Base-by-base conservation (phyloP, 257 asterid genomes). In the Prunella vulgaris region DNA sequence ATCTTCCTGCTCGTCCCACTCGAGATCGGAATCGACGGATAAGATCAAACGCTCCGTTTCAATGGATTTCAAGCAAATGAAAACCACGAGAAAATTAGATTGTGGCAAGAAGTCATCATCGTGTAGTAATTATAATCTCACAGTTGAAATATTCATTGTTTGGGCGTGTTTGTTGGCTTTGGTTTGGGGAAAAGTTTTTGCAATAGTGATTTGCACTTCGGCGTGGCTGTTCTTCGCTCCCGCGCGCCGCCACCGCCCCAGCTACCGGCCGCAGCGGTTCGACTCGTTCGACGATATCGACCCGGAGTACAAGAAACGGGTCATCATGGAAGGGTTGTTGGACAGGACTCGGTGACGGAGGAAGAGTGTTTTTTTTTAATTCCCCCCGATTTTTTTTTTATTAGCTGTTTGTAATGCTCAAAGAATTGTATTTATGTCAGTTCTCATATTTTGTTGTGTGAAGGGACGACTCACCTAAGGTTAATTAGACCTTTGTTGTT, bases 111-210 rank as follows among this genome's bases (percentile, higher is more conserved):
- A 20, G 33, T 25, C 28, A 1, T 76, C 60, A 60, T 76, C 60
- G 52, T 21, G 70, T 15, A 10, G 13, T 5, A 21, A 66, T 5
- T 10, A 18, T 10, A 69, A 24, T 24, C 73, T 30, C 8, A 72
- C 60, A 0, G 37, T 78, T 20, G 90, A 85, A 22, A 48, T 82
- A 1, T 79, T 74, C 53, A 59, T 74, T 21, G 42, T 84, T 37
- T 12, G 86, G 63, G 72, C 79, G 48, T 85, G 86, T 57, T 74
- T 90, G 75, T 53, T 79, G 53, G 80, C 82, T 18, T 64, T 88
- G 71, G 65, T 79, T 13, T 82, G 85, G 79, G 93, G 95, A 0
- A 88, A 86, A 73, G 80, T 67, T 62, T 74, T 83, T n/a, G 94
- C 95, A 1, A 74, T 88, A 24, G 27, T 85, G 68, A 56, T 79